Evolutionary conservation across 108 stramenopile genomes (phyloP).

Genomic region (Aurantiochytrium sp.): DNA sequence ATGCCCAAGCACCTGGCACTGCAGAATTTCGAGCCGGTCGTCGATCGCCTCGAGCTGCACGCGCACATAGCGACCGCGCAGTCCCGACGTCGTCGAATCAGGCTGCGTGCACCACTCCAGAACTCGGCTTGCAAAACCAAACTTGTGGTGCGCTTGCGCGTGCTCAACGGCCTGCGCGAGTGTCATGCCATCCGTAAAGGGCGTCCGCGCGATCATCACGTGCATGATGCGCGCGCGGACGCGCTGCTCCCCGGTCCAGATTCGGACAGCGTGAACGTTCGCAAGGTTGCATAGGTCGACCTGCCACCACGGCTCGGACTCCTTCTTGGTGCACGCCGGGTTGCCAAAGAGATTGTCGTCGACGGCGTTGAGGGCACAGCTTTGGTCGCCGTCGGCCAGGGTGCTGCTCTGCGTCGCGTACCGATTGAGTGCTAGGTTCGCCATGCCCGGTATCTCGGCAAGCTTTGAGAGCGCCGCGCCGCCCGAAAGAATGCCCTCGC

Average conservation of each 20-base stretch:
- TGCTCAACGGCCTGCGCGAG: slow-evolving; percentile 1
- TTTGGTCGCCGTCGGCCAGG: too few species aligned
- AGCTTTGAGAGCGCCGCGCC: neutral
- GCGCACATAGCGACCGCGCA: slow-evolving; percentile 1
- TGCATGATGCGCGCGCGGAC: neutral
- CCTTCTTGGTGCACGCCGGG: neutral
- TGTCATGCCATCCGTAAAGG: neutral
- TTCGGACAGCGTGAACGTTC: neutral
- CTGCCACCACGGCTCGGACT: slow-evolving; percentile 1
- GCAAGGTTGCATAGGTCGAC: neutral
- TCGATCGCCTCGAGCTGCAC: neutral
- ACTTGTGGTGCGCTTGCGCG: neutral
- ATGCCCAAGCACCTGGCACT: neutral
- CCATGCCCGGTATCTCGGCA: neutral
- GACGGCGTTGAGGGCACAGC: neutral
- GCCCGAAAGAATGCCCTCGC: neutral
- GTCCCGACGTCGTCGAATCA: neutral
- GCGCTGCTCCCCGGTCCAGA: neutral
- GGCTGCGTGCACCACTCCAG: neutral
- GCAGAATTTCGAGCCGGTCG: neutral
- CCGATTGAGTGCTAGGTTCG: neutral
- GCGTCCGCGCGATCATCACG: neutral
- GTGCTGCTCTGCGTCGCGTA: neutral
- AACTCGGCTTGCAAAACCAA: neutral
- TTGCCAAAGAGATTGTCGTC: neutral